These are phyloP conservation scores for Colletotrichum tabaci DNA, from an alignment of 2,329 filamentous ascomycete species.

Conservation along the genomic window DNA sequence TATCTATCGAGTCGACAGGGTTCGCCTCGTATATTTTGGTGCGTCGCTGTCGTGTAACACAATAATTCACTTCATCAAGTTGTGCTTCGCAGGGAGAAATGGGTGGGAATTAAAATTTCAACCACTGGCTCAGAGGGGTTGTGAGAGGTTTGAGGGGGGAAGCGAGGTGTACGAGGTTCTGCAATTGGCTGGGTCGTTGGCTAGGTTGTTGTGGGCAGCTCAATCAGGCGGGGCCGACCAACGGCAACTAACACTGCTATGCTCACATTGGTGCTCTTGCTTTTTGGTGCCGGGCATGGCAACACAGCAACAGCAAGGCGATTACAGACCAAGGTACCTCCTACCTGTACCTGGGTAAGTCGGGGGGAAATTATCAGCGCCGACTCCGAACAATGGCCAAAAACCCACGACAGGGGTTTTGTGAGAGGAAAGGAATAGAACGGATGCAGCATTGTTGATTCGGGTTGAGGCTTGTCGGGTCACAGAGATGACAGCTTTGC, in stretches of 20 bases:
- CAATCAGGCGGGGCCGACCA: conserved; percentile 1
- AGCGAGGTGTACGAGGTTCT: neutral
- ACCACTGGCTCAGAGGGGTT: neutral
- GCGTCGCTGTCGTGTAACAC: neutral
- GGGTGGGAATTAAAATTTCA: neutral
- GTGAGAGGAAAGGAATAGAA: no score
- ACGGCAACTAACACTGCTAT: neutral
- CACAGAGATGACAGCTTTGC: neutral
- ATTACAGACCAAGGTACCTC: no score
- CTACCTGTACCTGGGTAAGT: no score
- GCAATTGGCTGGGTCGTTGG: conserved; percentile 13
- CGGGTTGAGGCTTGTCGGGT: neutral
- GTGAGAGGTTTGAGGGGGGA: conserved; percentile 6
- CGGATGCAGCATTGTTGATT: no score
- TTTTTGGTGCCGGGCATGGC: neutral
- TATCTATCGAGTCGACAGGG: neutral
- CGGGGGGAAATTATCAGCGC: neutral
- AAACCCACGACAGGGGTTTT: neutral
- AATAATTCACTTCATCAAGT: neutral
- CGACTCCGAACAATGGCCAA: neutral
- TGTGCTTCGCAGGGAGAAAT: conserved; percentile 1
- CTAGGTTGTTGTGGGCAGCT: neutral
- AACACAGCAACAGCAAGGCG: neutral
- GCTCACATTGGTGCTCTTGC: neutral
- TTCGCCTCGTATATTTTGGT: neutral